These are phyloP conservation scores for Ilyonectria sp. DNA, from an alignment of 2,329 filamentous ascomycete species.

Conservation along the genomic window DNA sequence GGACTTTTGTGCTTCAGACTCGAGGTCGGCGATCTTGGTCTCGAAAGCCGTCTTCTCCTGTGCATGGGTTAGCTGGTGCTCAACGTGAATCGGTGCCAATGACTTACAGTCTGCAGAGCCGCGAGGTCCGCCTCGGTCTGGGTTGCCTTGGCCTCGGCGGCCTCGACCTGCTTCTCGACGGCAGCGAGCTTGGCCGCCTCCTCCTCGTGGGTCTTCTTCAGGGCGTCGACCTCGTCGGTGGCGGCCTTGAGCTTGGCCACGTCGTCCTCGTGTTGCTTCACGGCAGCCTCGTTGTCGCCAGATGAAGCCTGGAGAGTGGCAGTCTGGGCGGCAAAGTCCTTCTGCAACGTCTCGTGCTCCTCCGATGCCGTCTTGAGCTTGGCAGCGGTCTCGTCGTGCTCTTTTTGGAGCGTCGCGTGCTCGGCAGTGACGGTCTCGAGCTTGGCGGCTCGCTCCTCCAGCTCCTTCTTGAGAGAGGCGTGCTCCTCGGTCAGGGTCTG, in stretches of 20 bases:
- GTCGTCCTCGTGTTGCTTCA: constrained; percentile 38
- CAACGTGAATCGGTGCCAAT: no score
- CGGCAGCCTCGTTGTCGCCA: constrained; percentile 45
- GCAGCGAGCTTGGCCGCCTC: constrained; percentile 48
- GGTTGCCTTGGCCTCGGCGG: constrained; percentile 49
- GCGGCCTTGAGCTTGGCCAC: constrained; percentile 41
- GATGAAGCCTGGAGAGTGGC: constrained; percentile 36
- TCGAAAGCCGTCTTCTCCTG: constrained; percentile 45
- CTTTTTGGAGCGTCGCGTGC: constrained; percentile 37
- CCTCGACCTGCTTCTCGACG: constrained; percentile 45
- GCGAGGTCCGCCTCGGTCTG: constrained; percentile 57
- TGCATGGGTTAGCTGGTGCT: constrained; percentile 29
- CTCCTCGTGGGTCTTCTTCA: constrained; percentile 52
- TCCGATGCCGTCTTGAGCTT: constrained; percentile 46
- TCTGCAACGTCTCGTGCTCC: constrained; percentile 46
- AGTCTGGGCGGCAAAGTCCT: constrained; percentile 20
- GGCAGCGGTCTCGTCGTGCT: constrained; percentile 41
- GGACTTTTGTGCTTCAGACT: constrained; percentile 27
- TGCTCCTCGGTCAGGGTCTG: constrained; percentile 43
- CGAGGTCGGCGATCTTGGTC: constrained; percentile 34
- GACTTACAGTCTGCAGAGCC: constrained; percentile 49
- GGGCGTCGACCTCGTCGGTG: constrained; percentile 46
- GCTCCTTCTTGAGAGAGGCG: constrained; percentile 42
- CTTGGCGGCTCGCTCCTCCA: constrained; percentile 39
- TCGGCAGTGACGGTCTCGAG: constrained; percentile 38